Conservation (phyloP, 352 stramenopile genomes). For the Pythium pyrilobum region DNA sequence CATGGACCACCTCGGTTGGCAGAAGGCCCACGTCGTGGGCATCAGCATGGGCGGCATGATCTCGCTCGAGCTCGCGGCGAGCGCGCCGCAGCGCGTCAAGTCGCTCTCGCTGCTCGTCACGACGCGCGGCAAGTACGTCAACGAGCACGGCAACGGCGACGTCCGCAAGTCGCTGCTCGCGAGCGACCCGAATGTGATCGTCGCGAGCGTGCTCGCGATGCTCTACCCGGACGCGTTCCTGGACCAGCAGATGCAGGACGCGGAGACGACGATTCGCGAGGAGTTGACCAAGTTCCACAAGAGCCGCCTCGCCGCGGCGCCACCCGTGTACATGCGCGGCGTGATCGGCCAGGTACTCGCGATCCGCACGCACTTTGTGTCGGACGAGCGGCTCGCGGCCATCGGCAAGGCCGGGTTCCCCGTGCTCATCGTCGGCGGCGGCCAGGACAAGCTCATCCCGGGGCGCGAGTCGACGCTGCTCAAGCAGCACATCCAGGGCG, state of each 20-base stretch:
- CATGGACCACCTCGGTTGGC: conserved; percentile 46
- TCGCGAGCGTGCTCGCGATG: conserved; percentile 28
- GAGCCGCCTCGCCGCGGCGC: background rate
- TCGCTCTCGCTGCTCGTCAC: conserved; percentile 53
- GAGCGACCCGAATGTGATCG: conserved; percentile 22
- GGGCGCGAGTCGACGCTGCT: conserved; percentile 31
- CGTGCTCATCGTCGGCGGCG: conserved; percentile 42
- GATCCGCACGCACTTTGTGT: conserved; percentile 37
- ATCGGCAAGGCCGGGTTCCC: conserved; percentile 40
- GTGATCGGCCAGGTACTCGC: conserved; percentile 15
- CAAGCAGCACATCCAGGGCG: conserved; percentile 22
- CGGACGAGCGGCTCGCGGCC: conserved; percentile 33
- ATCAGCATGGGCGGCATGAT: conserved; percentile 45
- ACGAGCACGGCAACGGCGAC: conserved; percentile 24
- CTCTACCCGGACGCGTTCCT: conserved; percentile 39
- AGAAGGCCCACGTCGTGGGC: conserved; percentile 39
- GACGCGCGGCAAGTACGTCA: conserved; percentile 40
- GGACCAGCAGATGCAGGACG: conserved; percentile 22
- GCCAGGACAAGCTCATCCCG: conserved; percentile 44
- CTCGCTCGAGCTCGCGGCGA: conserved; percentile 39
- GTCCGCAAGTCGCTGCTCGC: conserved; percentile 29
- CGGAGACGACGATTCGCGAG: conserved; percentile 3
- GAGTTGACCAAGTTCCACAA: conserved; percentile 18
- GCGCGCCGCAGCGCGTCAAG: conserved; percentile 35
- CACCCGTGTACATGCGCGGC: conserved; percentile 2